Conservation (phyloP, 495 filamentous ascomycete genomes). For the Aspergillus ostianus region DNA sequence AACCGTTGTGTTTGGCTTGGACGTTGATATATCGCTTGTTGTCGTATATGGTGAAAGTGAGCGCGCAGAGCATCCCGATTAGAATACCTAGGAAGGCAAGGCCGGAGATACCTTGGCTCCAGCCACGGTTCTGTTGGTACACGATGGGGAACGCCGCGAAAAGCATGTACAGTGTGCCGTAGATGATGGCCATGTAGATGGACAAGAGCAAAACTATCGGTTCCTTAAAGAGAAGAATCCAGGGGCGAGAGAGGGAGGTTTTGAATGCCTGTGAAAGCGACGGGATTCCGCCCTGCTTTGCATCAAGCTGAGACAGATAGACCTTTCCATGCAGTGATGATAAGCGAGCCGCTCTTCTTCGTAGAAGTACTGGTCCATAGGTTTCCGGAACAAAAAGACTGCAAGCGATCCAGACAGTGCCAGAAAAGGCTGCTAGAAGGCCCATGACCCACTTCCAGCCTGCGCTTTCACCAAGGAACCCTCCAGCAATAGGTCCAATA, state of each 20-base stretch:
- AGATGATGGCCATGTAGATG: slow-evolving; percentile 61
- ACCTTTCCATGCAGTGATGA: slow-evolving; percentile 43
- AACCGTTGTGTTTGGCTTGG: slow-evolving; percentile 16
- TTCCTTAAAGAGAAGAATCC: slow-evolving; percentile 23
- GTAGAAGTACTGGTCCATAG: slow-evolving; percentile 50
- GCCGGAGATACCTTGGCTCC: slow-evolving; percentile 59
- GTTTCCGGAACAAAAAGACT: slow-evolving; percentile 61
- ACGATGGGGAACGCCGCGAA: slow-evolving; percentile 70
- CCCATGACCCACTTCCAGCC: slow-evolving; percentile 62
- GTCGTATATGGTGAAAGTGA: slow-evolving; percentile 26
- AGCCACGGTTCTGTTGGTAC: slow-evolving; percentile 62
- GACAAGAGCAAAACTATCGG: slow-evolving; percentile 38
- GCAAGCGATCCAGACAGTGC: slow-evolving; percentile 43
- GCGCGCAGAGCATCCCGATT: slow-evolving; percentile 62
- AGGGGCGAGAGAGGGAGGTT: slow-evolving; percentile 23
- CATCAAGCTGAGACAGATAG: slow-evolving; percentile 33
- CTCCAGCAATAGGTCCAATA: slow-evolving; percentile 48
- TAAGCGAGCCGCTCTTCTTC: slow-evolving; percentile 30
- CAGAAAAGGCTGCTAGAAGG: slow-evolving; percentile 29
- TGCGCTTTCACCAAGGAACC: slow-evolving; percentile 45
- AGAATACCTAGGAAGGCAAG: slow-evolving; percentile 70
- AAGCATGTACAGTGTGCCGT: slow-evolving; percentile 67
- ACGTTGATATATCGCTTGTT: slow-evolving; percentile 33
- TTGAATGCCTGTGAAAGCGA: slow-evolving; percentile 16
- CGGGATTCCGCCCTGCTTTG: slow-evolving; percentile 6